Evolutionary conservation across 176 grass and related monocot genomes (phyloP).

Genomic region (Ensete glaucum): DNA sequence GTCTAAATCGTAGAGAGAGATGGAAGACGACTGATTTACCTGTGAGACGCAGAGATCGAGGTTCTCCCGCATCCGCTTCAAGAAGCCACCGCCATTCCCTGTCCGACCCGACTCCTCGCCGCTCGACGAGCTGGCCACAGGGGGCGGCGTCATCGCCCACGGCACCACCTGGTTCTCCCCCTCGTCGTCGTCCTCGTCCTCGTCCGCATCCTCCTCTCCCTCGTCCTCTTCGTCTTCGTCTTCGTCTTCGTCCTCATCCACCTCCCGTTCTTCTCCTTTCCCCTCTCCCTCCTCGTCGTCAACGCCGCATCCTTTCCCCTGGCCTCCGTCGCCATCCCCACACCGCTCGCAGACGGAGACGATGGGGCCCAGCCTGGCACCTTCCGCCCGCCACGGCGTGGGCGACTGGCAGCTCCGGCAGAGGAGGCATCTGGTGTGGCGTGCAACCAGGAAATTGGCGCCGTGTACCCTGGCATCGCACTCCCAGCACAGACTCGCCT

Average conservation of each 20-base stretch:
- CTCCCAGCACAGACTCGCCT: slow-evolving; percentile 45
- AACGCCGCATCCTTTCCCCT: background rate
- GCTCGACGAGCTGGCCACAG: background rate
- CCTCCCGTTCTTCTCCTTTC: background rate
- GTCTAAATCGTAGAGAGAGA: background rate
- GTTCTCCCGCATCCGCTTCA: slow-evolving; percentile 24
- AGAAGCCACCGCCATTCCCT: background rate
- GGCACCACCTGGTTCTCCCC: slow-evolving; percentile 28
- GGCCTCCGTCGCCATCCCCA: background rate
- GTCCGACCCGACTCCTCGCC: background rate
- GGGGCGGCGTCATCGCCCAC: slow-evolving; percentile 11
- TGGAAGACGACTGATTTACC: background rate
- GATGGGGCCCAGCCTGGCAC: background rate
- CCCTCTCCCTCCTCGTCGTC: background rate
- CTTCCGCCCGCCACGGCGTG: slow-evolving; percentile 28
- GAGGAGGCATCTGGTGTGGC: slow-evolving; percentile 29
- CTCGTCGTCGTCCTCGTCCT: background rate
- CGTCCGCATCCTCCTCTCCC: background rate
- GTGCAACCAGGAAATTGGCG: slow-evolving; percentile 82
- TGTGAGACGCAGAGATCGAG: slow-evolving; percentile 11
- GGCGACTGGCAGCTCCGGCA: slow-evolving; percentile 13
- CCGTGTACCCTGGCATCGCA: slow-evolving; percentile 81
- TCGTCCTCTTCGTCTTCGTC: background rate
- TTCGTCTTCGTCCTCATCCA: background rate
- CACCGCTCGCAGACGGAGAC: slow-evolving; percentile 9